phyloP scores from a whole-genome alignment of 176 grass and related monocot species.

The Typha latifolia region DNA sequence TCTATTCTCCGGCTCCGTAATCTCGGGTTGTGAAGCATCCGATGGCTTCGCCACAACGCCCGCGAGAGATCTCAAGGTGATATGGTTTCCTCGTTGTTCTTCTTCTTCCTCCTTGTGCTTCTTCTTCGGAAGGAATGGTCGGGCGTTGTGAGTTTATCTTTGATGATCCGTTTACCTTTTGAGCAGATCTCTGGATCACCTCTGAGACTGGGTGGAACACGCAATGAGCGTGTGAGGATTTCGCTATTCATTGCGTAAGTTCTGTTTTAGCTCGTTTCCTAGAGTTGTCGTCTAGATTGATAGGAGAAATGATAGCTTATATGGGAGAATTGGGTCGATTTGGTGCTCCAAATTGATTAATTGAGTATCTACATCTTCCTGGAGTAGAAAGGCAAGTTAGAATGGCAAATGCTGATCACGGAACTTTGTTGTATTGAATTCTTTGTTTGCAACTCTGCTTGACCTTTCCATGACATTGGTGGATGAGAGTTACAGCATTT shows the following conservation, averaged over 20 bases:
- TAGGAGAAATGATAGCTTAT: neutral
- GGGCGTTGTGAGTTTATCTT: neutral
- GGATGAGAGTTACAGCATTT: too few relatives aligned
- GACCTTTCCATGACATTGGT: too few relatives aligned
- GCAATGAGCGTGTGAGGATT: neutral
- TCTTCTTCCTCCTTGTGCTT: too few relatives aligned
- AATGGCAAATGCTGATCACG: too few relatives aligned
- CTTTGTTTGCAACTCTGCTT: too few relatives aligned
- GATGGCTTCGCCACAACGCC: conserved; percentile 7
- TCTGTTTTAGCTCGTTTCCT: neutral
- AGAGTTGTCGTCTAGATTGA: neutral
- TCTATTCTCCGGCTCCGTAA: conserved; percentile 1
- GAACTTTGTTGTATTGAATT: too few relatives aligned
- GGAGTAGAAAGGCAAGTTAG: too few relatives aligned
- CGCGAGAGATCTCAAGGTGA: conserved; percentile 12
- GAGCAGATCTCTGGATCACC: conserved; percentile 2
- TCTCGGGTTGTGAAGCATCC: neutral
- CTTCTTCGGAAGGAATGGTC: neutral
- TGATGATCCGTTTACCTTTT: neutral
- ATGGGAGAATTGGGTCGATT: too few relatives aligned
- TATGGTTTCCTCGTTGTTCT: neutral
- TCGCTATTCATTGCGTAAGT: conserved; percentile 10
- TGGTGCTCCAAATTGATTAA: too few relatives aligned
- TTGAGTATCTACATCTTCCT: too few relatives aligned
- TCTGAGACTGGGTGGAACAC: neutral